Evolutionary conservation across 2,329 filamentous ascomycete genomes (phyloP), one percentile per base, ranked within the genome.

Genomic region (Zymoseptoria tritici): DNA sequence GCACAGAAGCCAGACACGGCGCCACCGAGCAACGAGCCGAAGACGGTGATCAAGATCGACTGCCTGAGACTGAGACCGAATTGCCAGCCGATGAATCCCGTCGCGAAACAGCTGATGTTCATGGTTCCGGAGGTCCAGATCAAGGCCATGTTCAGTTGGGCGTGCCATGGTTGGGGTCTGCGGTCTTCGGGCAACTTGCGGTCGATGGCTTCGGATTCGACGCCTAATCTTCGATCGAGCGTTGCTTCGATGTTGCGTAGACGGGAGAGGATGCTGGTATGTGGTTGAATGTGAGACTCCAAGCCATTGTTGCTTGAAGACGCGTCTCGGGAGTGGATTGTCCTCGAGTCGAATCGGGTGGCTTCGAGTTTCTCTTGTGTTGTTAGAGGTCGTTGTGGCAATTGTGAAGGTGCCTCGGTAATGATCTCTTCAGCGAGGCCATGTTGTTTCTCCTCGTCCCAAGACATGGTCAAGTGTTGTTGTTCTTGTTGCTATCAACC

Each of bases 171-270:
- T 49, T 77, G 73, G 19, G 69, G 70, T 62, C 76, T 76, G 56
- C 77, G 72, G 52, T 79, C 76, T 57, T 78, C 75, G 1, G 73
- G 74, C 9, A 78, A 57, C 55, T 73, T 79, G 8, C 77, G 74
- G 59, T 79, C 77, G 29, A 80, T 76, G 21, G 78, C 78, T 60
- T 79, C 76, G 3, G 76, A 77, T 65, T 80, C 78, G 54, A 80
- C 75, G 21, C 77, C 77, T 59, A 79, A 69, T 64, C 77, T 78
- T 52, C 68, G 68, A 65, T 80, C 78, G 52, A 80, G 71, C 66
- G 71, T 72, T 51, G 74, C 70, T 62, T 80, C 78, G 50, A 73
- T 68, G 31, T 62, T 56, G 29, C 74, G 69, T 57, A 79, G 59
- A 5, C 67, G 67, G 49, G 65, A 57, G 19, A 75, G 65, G 46